Evolutionary conservation across 2,329 filamentous ascomycete species (phyloP), one percentile per base, ranked within the genome.

Genomic region (Pseudogymnoascus sp.): DNA sequence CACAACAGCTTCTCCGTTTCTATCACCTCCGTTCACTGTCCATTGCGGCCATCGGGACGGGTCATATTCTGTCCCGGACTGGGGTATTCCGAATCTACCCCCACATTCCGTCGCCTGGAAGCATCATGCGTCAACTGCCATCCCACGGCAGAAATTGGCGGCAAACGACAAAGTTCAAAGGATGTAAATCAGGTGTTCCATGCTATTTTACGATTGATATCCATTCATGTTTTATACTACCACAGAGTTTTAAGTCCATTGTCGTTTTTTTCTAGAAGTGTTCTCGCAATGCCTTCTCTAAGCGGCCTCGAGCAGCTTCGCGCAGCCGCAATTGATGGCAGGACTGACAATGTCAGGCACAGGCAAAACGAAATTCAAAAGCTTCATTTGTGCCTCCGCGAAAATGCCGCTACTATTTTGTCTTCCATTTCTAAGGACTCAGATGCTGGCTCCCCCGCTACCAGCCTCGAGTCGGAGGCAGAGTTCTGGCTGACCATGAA

Each of bases 331-430:
- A 75, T 77, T 8, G 77, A 81, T 60, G 76, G 76, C 25, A 75
- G 78, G 59, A 74, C 75, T 10, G 72, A 76, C 56, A 82, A 78
- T 64, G 66, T 77, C n/a, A 75, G 75, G 63, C 79, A 79, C 64
- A 73, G 77, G 10, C 78, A 79, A 67, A 73, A 75, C 35, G 76
- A 82, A 66, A 73, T 82, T 7, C 73, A 79, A 63, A 68, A 66
- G 1, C 73, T 82, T 0, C 77, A 79, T 65, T 70, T 75, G 23
- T 66, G 67, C 1, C 66, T 82, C 7, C 70, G 73, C 2, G 67
- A 71, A 3, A 74, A 77, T 18, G 70, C 70, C 23, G 64, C 70
- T 5, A 69, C 70, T 1, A 74, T 80, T 6, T 70, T 73, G 62
- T 69, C 75, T 33, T 77, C 78, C 0, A 76, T 81, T 7, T 69